Conservation (phyloP, 2,329 filamentous ascomycete genomes). For the Colletotrichum sp. region DNA sequence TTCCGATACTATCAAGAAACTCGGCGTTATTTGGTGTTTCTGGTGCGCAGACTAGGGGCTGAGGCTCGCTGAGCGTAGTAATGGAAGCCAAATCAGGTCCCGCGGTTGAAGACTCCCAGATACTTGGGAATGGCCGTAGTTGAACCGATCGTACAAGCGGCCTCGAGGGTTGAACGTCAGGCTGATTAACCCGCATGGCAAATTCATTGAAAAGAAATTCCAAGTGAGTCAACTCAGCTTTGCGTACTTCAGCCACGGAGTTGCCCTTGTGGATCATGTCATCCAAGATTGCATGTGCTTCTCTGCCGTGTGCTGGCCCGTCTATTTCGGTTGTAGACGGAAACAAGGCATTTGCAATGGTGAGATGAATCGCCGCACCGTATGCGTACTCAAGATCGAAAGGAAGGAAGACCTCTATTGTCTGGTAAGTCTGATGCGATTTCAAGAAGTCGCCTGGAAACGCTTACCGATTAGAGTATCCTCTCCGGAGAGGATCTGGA, state of each 20-base stretch:
- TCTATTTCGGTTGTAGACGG: conserved; percentile 31
- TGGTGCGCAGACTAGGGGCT: neutral
- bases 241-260: conserved; percentile 34
- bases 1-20: conserved; percentile 40
- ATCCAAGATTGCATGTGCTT: conserved; percentile 34
- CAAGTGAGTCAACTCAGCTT: conserved; percentile 34
- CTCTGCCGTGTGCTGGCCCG: conserved; percentile 25
- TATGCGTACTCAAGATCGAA: conserved; percentile 44
- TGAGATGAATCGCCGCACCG: conserved; percentile 37
- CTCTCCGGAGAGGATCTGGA: conserved; percentile 41
- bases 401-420: conserved; percentile 39
- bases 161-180: conserved; percentile 29
- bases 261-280: conserved; percentile 39
- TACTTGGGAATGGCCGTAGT: neutral
- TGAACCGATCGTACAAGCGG: neutral
- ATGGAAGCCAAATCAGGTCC: neutral
- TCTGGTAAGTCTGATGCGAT: too few relatives aligned
- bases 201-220: conserved; percentile 34
- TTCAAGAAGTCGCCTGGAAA: too few relatives aligned
- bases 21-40: conserved; percentile 29
- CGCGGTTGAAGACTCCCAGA: neutral
- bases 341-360: conserved; percentile 41
- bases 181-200: conserved; percentile 25
- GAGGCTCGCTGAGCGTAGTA: neutral
- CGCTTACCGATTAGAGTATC: conserved; percentile 33